Evolutionary conservation across 441 rosid species (phyloP).

Genomic region (Capsella rubella): DNA sequence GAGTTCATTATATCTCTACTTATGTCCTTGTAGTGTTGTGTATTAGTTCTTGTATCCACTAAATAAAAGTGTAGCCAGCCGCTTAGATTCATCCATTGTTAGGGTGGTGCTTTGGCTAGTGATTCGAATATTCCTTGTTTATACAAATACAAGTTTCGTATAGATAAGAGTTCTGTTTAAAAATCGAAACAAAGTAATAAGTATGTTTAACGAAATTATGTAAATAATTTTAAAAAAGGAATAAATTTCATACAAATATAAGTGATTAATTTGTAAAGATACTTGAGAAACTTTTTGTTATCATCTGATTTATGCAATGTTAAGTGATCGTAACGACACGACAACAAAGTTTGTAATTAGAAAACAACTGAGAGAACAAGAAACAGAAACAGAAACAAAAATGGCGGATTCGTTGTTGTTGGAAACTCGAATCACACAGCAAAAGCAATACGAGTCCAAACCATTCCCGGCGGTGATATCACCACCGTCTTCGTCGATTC

Average conservation of each 20-base stretch:
- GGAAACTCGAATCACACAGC: slow-evolving; percentile 56
- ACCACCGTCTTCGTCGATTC: slow-evolving; percentile 50
- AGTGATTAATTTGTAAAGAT: too few relatives aligned
- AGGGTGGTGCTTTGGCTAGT: slow-evolving; percentile 1
- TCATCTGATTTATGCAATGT: too few relatives aligned
- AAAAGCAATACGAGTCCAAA: slow-evolving; percentile 53
- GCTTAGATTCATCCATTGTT: not conserved
- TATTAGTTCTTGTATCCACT: not conserved
- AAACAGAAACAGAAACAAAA: not conserved
- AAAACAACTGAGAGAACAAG: not conserved
- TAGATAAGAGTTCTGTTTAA: too few relatives aligned
- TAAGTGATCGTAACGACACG: too few relatives aligned
- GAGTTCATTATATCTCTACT: not conserved
- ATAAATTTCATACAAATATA: too few relatives aligned
- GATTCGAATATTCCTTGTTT: slow-evolving; percentile 2
- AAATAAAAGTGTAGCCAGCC: not conserved
- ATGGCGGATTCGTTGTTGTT: slow-evolving; percentile 57
- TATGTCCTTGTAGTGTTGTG: not conserved
- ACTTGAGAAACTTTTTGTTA: too few relatives aligned
- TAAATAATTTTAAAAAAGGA: too few relatives aligned
- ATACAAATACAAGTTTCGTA: not conserved
- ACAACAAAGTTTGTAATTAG: not conserved
- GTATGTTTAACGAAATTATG: too few relatives aligned
- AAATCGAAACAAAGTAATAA: too few relatives aligned
- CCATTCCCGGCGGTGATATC: slow-evolving; percentile 63